Evolutionary conservation across 1,284 basidiomycete species (phyloP).

Genomic region (Pisolithus thermaeus): DNA sequence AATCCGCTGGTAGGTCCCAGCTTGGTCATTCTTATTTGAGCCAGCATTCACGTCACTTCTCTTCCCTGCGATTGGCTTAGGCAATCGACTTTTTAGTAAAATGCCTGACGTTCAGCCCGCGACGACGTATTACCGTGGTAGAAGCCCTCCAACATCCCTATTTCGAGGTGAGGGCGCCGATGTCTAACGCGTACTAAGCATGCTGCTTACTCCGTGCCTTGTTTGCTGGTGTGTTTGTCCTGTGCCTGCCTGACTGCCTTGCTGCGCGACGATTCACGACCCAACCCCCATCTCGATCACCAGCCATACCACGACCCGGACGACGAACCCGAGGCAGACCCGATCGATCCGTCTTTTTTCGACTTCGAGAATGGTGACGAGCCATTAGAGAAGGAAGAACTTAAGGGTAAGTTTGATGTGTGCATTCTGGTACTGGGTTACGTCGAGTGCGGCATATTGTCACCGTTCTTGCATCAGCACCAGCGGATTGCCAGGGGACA

Average conservation of each 20-base stretch:
- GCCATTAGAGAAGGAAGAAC: slow-evolving; percentile 59
- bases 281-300: background rate
- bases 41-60: background rate
- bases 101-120: slow-evolving; percentile 90
- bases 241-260: background rate
- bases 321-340: slow-evolving; percentile 80
- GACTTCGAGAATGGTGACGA: slow-evolving; percentile 74
- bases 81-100: slow-evolving; percentile 89
- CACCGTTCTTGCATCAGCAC: background rate
- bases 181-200: background rate
- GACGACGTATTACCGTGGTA: slow-evolving; percentile 83
- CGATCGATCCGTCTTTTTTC: slow-evolving; percentile 83
- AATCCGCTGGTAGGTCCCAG: slow-evolving; percentile 56
- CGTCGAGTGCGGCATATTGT: background rate
- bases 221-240: background rate
- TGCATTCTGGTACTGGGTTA: background rate
- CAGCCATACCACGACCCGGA: slow-evolving; percentile 86
- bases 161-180: slow-evolving; percentile 50
- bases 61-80: slow-evolving; percentile 13
- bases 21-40: background rate
- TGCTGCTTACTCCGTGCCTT: background rate
- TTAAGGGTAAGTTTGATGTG: slow-evolving; percentile 52
- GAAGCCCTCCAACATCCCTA: slow-evolving; percentile 93
- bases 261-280: background rate
- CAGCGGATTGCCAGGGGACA: background rate